A percentile compares a stretch with the other conserved stretches of the same genome.
These are phyloP conservation scores for Xylaria nigripes DNA, from an alignment of 495 filamentous ascomycete genomes.

Conservation along the genomic window DNA sequence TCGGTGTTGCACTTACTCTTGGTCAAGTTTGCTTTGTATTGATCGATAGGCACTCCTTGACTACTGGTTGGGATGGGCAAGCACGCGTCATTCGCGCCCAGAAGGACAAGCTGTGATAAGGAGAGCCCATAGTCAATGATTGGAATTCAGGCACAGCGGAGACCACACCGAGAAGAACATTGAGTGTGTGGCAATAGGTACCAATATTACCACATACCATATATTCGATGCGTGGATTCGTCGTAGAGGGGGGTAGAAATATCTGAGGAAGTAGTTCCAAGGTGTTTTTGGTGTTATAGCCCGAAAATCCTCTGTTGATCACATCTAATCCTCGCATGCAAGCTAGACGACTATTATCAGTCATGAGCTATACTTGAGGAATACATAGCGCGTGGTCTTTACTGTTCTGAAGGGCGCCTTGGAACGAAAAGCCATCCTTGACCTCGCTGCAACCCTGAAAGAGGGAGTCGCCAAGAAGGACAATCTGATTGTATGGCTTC, in stretches of 20 bases:
- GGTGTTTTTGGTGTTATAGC: slow-evolving; percentile 42
- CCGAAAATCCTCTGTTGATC: slow-evolving; percentile 43
- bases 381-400: slow-evolving; percentile 7
- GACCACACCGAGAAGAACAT: neutral
- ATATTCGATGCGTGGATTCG: slow-evolving; percentile 49
- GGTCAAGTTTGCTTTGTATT: slow-evolving; percentile 63
- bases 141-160: neutral
- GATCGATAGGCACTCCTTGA: slow-evolving; percentile 67
- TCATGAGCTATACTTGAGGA: neutral
- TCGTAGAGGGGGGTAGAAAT: slow-evolving; percentile 37
- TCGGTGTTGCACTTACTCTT: slow-evolving; percentile 1
- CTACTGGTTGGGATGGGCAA: slow-evolving; percentile 45
- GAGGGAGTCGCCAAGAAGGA: slow-evolving; percentile 79
- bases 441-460: slow-evolving; percentile 54
- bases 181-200: neutral
- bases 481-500: slow-evolving; percentile 51
- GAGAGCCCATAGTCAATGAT: slow-evolving; percentile 12
- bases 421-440: slow-evolving; percentile 59
- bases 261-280: slow-evolving; percentile 34
- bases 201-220: slow-evolving; percentile 44
- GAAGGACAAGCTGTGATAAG: slow-evolving; percentile 57
- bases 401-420: slow-evolving; percentile 65
- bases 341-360: slow-evolving; percentile 26
- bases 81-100: slow-evolving; percentile 81
- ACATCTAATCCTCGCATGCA: slow-evolving; percentile 38